These are phyloP conservation scores for Misopates orontium DNA, from an alignment of 257 asterid species.

Conservation along the genomic window DNA sequence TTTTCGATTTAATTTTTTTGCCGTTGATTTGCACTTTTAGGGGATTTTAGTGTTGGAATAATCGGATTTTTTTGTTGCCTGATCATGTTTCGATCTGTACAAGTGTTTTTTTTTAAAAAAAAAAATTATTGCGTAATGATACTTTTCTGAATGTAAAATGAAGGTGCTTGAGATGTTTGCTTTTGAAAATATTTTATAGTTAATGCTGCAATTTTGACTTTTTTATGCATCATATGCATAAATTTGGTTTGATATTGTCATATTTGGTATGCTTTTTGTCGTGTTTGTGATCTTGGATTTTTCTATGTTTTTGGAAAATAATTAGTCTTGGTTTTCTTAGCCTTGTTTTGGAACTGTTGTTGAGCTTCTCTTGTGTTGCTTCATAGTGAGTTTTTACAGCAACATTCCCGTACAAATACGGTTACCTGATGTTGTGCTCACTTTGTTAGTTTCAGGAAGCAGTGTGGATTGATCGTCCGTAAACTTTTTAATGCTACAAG, in stretches of 20 bases:
- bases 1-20: too few relatives aligned
- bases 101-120: too few relatives aligned
- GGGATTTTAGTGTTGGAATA: too few relatives aligned
- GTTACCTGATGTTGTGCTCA: slow-evolving; percentile 21
- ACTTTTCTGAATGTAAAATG: too few relatives aligned
- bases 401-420: not conserved
- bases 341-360: slow-evolving; percentile 4
- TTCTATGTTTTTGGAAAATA: not conserved
- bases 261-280: not conserved
- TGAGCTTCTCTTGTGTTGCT: not conserved
- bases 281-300: not conserved
- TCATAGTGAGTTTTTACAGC: not conserved
- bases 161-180: too few relatives aligned
- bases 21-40: too few relatives aligned
- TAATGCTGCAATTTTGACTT: not conserved
- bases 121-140: too few relatives aligned
- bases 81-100: too few relatives aligned
- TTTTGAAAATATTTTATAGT: not conserved
- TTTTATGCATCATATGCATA: not conserved
- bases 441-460: slow-evolving; percentile 32
- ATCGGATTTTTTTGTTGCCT: too few relatives aligned
- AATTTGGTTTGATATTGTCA: not conserved
- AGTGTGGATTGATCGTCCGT: not conserved
- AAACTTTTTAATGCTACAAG: slow-evolving; percentile 22
- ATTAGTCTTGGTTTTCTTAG: not conserved